Conservation (phyloP, 2,329 filamentous ascomycete species). For the Magnaporthiopsis poae region DNA sequence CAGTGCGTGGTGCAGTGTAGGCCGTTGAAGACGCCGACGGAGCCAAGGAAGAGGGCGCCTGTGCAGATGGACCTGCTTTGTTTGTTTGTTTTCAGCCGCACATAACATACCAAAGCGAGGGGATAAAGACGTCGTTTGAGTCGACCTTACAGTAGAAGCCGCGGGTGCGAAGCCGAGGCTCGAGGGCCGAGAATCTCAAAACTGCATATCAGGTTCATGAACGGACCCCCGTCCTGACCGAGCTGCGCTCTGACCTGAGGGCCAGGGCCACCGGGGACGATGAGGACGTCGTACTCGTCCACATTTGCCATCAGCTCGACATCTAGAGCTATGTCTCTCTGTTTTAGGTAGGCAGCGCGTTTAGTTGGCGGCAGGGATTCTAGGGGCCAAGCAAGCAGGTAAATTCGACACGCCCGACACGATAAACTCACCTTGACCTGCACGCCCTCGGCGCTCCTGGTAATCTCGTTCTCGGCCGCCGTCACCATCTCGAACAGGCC, state of each 20-base stretch:
- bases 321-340: background rate
- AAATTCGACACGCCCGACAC: background rate
- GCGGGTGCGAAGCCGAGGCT: background rate
- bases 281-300: background rate
- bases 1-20: slow-evolving; percentile 9
- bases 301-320: background rate
- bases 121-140: too few species aligned
- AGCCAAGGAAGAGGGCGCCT: slow-evolving; percentile 6
- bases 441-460: slow-evolving; percentile 4
- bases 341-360: too few species aligned
- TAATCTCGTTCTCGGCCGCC: slow-evolving; percentile 7
- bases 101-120: too few species aligned
- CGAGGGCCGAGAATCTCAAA: background rate
- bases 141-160: background rate
- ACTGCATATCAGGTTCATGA: background rate
- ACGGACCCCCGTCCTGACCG: background rate
- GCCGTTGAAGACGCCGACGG: slow-evolving; percentile 7
- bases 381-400: too few species aligned
- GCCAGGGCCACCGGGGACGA: slow-evolving; percentile 2
- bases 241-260: background rate
- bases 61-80: slow-evolving; percentile 7
- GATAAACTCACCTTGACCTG: background rate
- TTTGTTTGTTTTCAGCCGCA: too few species aligned
- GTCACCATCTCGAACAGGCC: slow-evolving; percentile 5
- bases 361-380: too few species aligned